Conservation (phyloP, 129 eudicot genomes). For the Chrysanthemum lavandulifolium region DNA sequence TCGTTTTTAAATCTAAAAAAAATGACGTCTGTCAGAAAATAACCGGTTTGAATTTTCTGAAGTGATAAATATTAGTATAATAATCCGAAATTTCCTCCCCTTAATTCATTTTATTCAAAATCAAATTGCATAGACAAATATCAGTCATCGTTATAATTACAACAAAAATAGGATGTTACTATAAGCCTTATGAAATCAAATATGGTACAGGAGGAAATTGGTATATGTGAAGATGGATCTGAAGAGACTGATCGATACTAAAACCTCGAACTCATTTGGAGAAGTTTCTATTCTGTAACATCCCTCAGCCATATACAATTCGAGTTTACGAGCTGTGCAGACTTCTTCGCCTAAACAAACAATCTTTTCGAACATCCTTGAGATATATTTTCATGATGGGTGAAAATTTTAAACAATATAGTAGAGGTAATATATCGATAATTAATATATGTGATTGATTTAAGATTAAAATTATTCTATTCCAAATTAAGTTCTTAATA, state of each 20-base stretch:
- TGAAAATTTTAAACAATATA: slow-evolving; percentile 69
- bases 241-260: slow-evolving; percentile 59
- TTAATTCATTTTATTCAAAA: background rate
- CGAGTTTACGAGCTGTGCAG: slow-evolving; percentile 84
- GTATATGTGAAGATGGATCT: slow-evolving; percentile 67
- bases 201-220: slow-evolving; percentile 72
- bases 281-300: slow-evolving; percentile 76
- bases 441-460: background rate
- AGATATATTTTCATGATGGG: slow-evolving; percentile 91
- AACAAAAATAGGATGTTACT: background rate
- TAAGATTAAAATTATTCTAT: background rate
- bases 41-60: too few species aligned
- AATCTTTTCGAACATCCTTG: slow-evolving; percentile 82
- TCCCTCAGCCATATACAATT: slow-evolving; percentile 91
- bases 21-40: too few species aligned
- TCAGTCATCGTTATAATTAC: too few species aligned
- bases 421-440: slow-evolving; percentile 58
- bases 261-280: slow-evolving; percentile 73
- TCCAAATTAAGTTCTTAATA: background rate
- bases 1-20: too few species aligned
- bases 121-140: too few species aligned
- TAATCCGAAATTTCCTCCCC: slow-evolving; percentile 8
- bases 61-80: too few species aligned
- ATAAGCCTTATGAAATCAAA: background rate
- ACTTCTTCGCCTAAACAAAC: slow-evolving; percentile 87